Evolutionary conservation across 2,329 filamentous ascomycete species (phyloP).

Genomic region (Pseudocercospora crystallina): DNA sequence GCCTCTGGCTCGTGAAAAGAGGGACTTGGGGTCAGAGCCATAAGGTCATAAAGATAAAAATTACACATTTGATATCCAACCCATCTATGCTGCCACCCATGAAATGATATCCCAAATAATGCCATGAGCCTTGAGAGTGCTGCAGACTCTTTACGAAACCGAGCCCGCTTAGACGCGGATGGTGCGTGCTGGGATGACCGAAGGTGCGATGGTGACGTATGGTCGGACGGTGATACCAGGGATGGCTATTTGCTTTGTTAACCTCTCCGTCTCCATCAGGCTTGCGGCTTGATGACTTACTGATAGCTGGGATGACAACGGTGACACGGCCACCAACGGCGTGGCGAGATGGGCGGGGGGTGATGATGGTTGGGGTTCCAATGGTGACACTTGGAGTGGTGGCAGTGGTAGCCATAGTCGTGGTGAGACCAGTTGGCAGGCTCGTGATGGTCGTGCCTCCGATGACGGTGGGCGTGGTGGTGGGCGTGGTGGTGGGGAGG

Average conservation of each 20-base stretch:
- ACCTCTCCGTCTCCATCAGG: not conserved
- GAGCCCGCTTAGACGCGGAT: not conserved
- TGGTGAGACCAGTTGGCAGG: not conserved
- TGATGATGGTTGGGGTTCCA: too few species aligned
- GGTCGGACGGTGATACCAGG: not conserved
- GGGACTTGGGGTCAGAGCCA: constrained; percentile 1
- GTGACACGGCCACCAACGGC: not conserved
- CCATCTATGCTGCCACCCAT: not conserved
- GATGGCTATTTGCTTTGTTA: not conserved
- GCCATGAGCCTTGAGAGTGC: not conserved
- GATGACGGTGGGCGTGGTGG: too few species aligned
- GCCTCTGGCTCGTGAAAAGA: not conserved
- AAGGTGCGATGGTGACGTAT: not conserved
- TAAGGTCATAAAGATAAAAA: not conserved
- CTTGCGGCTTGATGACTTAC: not conserved
- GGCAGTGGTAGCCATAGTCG: not conserved
- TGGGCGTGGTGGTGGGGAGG: too few species aligned
- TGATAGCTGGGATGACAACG: not conserved
- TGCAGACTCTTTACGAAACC: not conserved
- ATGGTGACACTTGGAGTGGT: not conserved
- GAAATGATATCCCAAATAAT: not conserved
- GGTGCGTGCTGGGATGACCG: not conserved
- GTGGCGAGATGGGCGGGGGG: too few species aligned
- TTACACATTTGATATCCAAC: not conserved
- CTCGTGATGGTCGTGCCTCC: not conserved